Evolutionary conservation across 192 early-diverging fungal species (phyloP).

Genomic region (Backusella luteola): DNA sequence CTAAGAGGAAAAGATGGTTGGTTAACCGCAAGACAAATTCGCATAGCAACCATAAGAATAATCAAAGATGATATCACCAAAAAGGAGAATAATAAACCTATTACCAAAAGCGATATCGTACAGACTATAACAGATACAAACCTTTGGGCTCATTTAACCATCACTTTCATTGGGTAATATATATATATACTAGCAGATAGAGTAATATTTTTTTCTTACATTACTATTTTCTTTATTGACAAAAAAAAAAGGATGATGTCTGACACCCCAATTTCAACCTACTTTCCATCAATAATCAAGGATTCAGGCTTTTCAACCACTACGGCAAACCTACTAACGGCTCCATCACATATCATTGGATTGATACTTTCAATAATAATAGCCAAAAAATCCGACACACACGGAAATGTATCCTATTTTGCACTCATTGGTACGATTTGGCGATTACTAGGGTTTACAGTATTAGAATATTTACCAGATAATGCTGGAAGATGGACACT

Average conservation of each 20-base stretch:
- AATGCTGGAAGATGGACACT: slow-evolving; percentile 26
- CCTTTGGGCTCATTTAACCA: slow-evolving; percentile 19
- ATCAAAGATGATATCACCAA: slow-evolving; percentile 57
- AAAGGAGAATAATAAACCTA: slow-evolving; percentile 30
- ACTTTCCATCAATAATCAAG: slow-evolving; percentile 17
- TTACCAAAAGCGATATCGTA: slow-evolving; percentile 2
- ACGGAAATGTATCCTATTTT: slow-evolving; percentile 16
- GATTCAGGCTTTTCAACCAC: slow-evolving; percentile 14
- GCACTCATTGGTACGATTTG: slow-evolving; percentile 6
- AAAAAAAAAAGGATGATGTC: slow-evolving; percentile 11
- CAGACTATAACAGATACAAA: slow-evolving; percentile 11
- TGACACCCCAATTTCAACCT: slow-evolving; percentile 11
- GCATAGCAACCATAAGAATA: slow-evolving; percentile 54
- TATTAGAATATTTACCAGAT: slow-evolving; percentile 33
- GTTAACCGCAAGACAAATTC: slow-evolving; percentile 47
- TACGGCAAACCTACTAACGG: slow-evolving; percentile 17
- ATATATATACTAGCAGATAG: background rate
- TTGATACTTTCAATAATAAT: slow-evolving; percentile 12
- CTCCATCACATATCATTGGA: slow-evolving; percentile 15
- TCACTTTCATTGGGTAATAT: slow-evolving; percentile 15
- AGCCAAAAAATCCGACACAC: slow-evolving; percentile 9
- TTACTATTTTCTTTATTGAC: background rate
- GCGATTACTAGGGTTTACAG: slow-evolving; percentile 22
- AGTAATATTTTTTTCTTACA: background rate
- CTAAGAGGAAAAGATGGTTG: slow-evolving; percentile 35